These are phyloP conservation scores for Suhomyces vadensis DNA, from an alignment of 805 yeast species.

Conservation along the genomic window DNA sequence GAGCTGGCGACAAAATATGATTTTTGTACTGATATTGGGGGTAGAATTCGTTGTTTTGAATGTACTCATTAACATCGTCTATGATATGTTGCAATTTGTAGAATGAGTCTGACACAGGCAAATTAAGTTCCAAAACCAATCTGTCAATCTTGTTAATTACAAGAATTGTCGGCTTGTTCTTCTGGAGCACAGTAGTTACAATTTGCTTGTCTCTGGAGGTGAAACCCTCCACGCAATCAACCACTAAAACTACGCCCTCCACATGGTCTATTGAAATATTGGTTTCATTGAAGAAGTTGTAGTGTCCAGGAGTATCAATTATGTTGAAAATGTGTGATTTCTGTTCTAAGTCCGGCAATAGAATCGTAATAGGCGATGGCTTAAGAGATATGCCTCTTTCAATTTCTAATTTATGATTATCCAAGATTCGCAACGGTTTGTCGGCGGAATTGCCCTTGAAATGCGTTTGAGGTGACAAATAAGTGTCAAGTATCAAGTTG, in stretches of 20 bases:
- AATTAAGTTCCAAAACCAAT: constrained; percentile 71
- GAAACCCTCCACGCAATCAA: constrained; percentile 88
- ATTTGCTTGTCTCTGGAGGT: constrained; percentile 53
- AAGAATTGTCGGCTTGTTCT: constrained; percentile 54
- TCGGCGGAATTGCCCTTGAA: constrained; percentile 39
- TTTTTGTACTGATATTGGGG: constrained; percentile 25
- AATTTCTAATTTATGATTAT: constrained; percentile 66
- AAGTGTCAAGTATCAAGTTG: constrained; percentile 59
- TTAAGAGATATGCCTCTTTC: constrained; percentile 71
- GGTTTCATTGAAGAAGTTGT: constrained; percentile 76
- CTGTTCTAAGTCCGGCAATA: constrained; percentile 51
- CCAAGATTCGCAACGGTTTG: constrained; percentile 65
- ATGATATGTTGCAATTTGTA: constrained; percentile 62
- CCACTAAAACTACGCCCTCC: constrained; percentile 67
- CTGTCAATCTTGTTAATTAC: constrained; percentile 84
- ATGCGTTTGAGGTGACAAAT: neutral
- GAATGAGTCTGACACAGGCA: constrained; percentile 75
- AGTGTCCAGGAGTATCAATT: constrained; percentile 91
- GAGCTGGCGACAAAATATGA: constrained; percentile 54
- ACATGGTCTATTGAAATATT: constrained; percentile 55
- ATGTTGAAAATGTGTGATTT: constrained; percentile 63
- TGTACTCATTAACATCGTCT: constrained; percentile 61
- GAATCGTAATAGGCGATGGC: constrained; percentile 58
- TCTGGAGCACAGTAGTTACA: constrained; percentile 52
- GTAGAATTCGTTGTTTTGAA: constrained; percentile 36